Base-by-base conservation (phyloP, 257 asterid species). In the Scutellaria baicalensis region DNA sequence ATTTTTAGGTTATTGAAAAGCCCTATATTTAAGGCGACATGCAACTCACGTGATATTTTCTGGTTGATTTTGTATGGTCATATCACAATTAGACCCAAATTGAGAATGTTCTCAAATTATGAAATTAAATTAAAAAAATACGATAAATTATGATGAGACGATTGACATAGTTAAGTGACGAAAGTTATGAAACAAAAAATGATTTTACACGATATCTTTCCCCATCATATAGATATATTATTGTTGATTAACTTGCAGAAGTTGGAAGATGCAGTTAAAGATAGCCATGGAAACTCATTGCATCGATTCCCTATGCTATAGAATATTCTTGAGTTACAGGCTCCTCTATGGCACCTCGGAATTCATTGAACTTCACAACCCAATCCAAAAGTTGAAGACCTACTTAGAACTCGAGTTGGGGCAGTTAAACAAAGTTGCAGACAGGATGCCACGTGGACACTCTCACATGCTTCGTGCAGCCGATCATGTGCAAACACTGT, bases 291-390 rank as follows among this genome's bases (percentile, higher is more conserved):
- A 68, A n/a, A n/a, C 73, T 49, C 39, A 6, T 5, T 47, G 73
- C 27, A 43, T 58, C 4, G 75, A 69, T 69, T 13, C 45, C 58
- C 40, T 69, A 40, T 69, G 74, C 74, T 69, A 69, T 45, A 33
- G 74, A 39, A 69, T 69, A 69, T 69, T 31, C 36, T 33, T 69
- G 67, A 45, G 59, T 69, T 69, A 69, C 60, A 58, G 75, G 60
- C 75, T 45, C 9, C 59, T 69, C 10, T 20, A 45, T 18, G 59
- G 66, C n/a, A 57, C 66, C 2, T 69, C 66, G 21, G 45, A 33
- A 21, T 69, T 23, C 44, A 18, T n/a, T n/a, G 73, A 56, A 27
- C 66, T 69, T 21, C 68, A 44, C 58, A 61, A 47, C 48, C 18
- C 35, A 35, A 14, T 70, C 8, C 12, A 18, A 48, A 33, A 59